Evolutionary conservation across 306 rosid genomes (phyloP).

Genomic region (Carpinus fangiana): DNA sequence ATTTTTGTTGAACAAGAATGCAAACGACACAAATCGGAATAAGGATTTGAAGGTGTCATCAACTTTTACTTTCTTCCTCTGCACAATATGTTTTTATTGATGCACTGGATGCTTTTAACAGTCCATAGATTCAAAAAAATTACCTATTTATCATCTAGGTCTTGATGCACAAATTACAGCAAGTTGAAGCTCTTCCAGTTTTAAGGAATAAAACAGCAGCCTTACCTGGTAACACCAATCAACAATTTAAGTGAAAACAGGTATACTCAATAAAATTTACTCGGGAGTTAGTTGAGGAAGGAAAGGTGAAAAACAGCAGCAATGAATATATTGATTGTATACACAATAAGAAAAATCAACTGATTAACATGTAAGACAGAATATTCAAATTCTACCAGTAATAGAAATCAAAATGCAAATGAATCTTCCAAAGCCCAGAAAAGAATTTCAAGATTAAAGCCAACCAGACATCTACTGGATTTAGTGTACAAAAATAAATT

Average conservation of each 20-base stretch:
- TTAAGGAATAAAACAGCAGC: not conserved
- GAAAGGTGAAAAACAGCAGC: not conserved
- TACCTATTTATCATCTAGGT: not conserved
- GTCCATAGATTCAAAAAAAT: not conserved
- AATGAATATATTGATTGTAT: not conserved
- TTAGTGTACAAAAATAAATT: not conserved
- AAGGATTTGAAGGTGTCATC: not conserved
- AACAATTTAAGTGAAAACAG: not conserved
- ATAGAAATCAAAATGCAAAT: too few species aligned
- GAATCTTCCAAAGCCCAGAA: not conserved
- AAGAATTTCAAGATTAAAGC: not conserved
- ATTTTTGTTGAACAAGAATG: too few species aligned
- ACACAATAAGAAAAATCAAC: not conserved
- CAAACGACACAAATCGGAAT: too few species aligned
- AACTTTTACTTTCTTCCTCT: not conserved
- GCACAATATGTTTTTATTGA: not conserved
- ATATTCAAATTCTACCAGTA: not conserved
- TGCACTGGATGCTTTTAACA: not conserved
- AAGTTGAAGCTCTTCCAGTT: not conserved
- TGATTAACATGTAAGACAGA: not conserved
- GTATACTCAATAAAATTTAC: not conserved
- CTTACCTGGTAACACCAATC: not conserved
- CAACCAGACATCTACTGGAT: not conserved
- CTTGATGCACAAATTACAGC: conserved; percentile 1
- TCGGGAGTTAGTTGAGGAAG: not conserved